Conservation (phyloP, 75 land plant species). For the Cryptomeria japonica region DNA sequence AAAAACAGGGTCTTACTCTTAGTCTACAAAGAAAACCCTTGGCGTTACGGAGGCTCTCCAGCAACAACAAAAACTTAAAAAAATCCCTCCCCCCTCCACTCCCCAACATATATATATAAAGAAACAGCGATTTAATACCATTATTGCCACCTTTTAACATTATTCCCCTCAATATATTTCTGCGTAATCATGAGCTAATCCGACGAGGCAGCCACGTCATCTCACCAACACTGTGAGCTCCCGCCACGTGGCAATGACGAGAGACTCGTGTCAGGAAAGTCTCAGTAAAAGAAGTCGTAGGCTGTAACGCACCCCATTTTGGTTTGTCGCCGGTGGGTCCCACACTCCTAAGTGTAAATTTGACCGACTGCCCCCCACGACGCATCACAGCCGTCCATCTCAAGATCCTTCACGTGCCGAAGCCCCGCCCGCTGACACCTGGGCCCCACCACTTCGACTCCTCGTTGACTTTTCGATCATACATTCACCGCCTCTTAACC, state of each 20-base stretch:
- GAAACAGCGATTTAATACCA: neutral
- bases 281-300: neutral
- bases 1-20: too few relatives aligned
- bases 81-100: neutral
- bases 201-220: constrained; percentile 8
- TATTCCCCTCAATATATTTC: neutral
- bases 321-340: neutral
- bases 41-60: neutral
- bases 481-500: neutral
- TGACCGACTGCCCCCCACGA: neutral
- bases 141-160: neutral
- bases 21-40: too few relatives aligned
- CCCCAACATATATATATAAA: neutral
- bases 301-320: constrained; percentile 7
- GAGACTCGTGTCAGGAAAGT: constrained; percentile 11
- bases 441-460: constrained; percentile 5
- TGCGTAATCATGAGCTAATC: neutral
- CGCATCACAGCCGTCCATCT: neutral
- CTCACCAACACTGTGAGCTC: too few relatives aligned
- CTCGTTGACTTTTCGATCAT: constrained; percentile 4
- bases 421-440: neutral
- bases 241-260: neutral
- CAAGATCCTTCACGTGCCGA: neutral
- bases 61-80: too few relatives aligned
- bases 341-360: neutral